phyloP scores from a whole-genome alignment of 768 basidiomycete genomes.

The Mycena pura region DNA sequence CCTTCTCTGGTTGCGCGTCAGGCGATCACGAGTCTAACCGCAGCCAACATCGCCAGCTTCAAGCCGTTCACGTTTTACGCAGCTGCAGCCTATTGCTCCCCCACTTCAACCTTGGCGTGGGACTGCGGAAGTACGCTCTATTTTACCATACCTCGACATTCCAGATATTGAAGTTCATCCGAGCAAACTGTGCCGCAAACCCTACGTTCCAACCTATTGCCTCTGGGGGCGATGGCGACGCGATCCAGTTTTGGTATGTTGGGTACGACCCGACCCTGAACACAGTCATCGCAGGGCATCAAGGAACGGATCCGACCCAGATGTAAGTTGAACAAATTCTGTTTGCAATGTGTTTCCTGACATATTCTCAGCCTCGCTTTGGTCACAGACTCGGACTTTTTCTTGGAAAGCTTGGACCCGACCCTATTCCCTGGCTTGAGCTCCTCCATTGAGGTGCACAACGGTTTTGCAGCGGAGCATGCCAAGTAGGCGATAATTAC shows the following conservation, averaged over 20 bases:
- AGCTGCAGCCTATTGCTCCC: slow-evolving; percentile 49
- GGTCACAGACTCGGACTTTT: slow-evolving; percentile 46
- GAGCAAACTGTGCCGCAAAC: slow-evolving; percentile 55
- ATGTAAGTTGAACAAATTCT: slow-evolving; percentile 38
- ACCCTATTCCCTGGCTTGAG: slow-evolving; percentile 53
- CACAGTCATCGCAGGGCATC: slow-evolving; percentile 45
- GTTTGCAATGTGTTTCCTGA: not conserved
- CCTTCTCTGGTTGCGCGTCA: slow-evolving; percentile 30
- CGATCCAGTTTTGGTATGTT: slow-evolving; percentile 55
- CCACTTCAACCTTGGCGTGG: slow-evolving; percentile 49
- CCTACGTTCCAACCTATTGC: slow-evolving; percentile 54
- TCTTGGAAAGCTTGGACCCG: slow-evolving; percentile 39
- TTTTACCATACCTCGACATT: too few species aligned
- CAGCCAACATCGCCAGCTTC: slow-evolving; percentile 46
- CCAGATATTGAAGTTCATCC: not conserved
- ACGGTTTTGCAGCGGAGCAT: slow-evolving; percentile 51
- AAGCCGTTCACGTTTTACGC: slow-evolving; percentile 53
- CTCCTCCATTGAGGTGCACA: slow-evolving; percentile 47
- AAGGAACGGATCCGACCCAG: slow-evolving; percentile 41
- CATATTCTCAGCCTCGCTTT: slow-evolving; percentile 38
- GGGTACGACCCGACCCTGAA: slow-evolving; percentile 45
- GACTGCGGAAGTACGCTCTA: slow-evolving; percentile 50
- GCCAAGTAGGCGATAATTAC: slow-evolving; percentile 45
- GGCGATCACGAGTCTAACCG: slow-evolving; percentile 44
- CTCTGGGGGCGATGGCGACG: slow-evolving; percentile 54